Base-by-base conservation (phyloP, 1,284 basidiomycete species). In the Cystobasidium pallidum region DNA sequence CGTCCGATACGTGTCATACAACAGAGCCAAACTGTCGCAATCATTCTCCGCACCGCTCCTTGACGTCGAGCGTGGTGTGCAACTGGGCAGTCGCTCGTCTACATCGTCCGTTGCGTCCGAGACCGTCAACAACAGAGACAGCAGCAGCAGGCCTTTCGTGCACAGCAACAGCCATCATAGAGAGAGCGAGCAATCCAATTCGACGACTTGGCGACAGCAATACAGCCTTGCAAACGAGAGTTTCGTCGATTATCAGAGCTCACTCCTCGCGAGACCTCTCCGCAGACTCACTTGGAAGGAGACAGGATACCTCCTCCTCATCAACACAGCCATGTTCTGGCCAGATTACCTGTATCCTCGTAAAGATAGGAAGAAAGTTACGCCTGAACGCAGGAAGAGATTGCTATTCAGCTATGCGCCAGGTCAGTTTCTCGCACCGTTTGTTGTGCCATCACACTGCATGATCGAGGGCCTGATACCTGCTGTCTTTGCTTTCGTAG, bases 391-490 rank as follows among this genome's bases (percentile, higher is more conserved):
- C 21, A 41, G 68, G 24, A 63, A 45, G 68, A 36, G 61, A 39
- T 26, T 71, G 51, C 39, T 71, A 2, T 71, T 71, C 51, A 71
- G 68, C 39, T 71, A 71, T 58, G 68, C 68, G n/a, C 68, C 68
- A 10, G 68, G 68, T 71, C n/a, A 55, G 68, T 36, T 21, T n/a
- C n/a, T n/a, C n/a, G n/a, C n/a, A n/a, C n/a, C 11, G 24, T 15
- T 34, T 24, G 61, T 13, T 11, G 45, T 24, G 10, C 6, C 8
- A 13, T 10, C 4, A 17, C 36, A 1, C 6, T 43, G 45, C 26
- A 30, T 45, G 28, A 26, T n/a, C 28, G 32, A 17, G 21, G 2
- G 41, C 19, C 64, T 52, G 19, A 55, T 17, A 41, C n/a, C n/a
- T n/a, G 41, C 36, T 6, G 24, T 17, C 10, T 51, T 8, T 39